Base-by-base conservation (phyloP, 768 basidiomycete genomes). In the Suillus subalutaceus region DNA sequence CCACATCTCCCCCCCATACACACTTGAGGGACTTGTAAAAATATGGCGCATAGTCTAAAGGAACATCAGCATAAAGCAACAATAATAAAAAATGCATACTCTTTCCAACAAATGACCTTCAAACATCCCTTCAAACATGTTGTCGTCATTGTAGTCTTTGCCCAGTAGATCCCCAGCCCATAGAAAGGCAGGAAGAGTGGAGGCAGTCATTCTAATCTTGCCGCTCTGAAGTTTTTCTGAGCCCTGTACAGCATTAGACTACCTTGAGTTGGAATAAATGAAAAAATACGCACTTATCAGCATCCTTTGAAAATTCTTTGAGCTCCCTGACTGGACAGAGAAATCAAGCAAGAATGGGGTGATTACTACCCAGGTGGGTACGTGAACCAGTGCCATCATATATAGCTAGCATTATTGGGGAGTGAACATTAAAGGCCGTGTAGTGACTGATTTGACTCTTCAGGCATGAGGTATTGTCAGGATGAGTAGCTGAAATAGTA, bases 301-400 rank as follows among this genome's bases (percentile, higher is more conserved):
- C 7, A 15, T 44, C 43, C 43, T 44, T 16, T 44, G 30, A 16
- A 44, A 44, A 44, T 18, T 44, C 43, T 44, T 44, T 44, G 15
- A 41, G 41, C 6, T 41, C 41, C 15, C 41, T 41, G 41, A 41
- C 41, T 16, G 41, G 41, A 41, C 43, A 44, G 26, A 65, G 55
- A n/a, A 65, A 46, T 5, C 8, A 30, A 6, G 55, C 56, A 1
- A 65, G 64, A 18, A 48, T 7, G 2, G 64, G 56, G 30, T 65
- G 64, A 40, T 58, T 65, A 23, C 44, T 38, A 44, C 64, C 64
- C 55, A 65, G n/a, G 23, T 48, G 43, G 38, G 64, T 43, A 16
- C 57, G n/a, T 15, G 26, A 30, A 4, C 55, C 55, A n/a, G 10
- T 58, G 20, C 50, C 30, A 15, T n/a, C 43, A 7, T 26, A 23